Evolutionary conservation across 495 filamentous ascomycete genomes (phyloP).

Genomic region (Tricharina praecox): DNA sequence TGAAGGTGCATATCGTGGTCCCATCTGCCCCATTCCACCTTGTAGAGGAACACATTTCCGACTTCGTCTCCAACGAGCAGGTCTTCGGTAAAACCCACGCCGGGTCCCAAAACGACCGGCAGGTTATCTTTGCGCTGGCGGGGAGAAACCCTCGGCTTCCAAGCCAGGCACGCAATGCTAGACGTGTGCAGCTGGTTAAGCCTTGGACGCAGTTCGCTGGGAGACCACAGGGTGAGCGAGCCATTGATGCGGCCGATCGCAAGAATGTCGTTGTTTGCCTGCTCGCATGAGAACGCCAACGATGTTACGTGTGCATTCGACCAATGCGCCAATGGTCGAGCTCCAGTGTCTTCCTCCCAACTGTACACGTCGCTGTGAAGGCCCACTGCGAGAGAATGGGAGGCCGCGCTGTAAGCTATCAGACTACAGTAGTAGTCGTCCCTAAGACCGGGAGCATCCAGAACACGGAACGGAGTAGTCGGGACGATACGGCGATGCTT

Average conservation of each 20-base stretch:
- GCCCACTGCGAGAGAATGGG: slow-evolving; percentile 66
- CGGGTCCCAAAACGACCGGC: not conserved
- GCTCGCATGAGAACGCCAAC: slow-evolving; percentile 67
- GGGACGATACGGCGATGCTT: slow-evolving; percentile 5
- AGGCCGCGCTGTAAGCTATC: slow-evolving; percentile 62
- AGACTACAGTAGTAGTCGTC: slow-evolving; percentile 95
- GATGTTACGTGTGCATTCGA: slow-evolving; percentile 51
- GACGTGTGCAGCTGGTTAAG: slow-evolving; percentile 55
- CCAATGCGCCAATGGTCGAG: slow-evolving; percentile 27
- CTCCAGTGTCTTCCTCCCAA: slow-evolving; percentile 61
- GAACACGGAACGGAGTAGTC: slow-evolving; percentile 33
- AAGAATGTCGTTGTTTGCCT: slow-evolving; percentile 62
- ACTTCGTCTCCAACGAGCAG: slow-evolving; percentile 74
- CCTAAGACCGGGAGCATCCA: slow-evolving; percentile 72
- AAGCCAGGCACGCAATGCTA: slow-evolving; percentile 62
- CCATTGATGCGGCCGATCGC: slow-evolving; percentile 67
- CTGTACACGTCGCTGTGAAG: slow-evolving; percentile 63
- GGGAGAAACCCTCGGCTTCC: slow-evolving; percentile 34
- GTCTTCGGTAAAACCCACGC: slow-evolving; percentile 40
- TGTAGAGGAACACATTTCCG: slow-evolving; percentile 78
- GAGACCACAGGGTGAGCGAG: slow-evolving; percentile 42
- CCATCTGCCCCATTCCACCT: slow-evolving; percentile 69
- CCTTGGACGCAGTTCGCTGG: slow-evolving; percentile 41
- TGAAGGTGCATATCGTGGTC: not conserved
- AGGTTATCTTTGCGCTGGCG: slow-evolving; percentile 1